Conservation (phyloP, 2,329 filamentous ascomycete species). For the Biscogniauxia mediterranea region DNA sequence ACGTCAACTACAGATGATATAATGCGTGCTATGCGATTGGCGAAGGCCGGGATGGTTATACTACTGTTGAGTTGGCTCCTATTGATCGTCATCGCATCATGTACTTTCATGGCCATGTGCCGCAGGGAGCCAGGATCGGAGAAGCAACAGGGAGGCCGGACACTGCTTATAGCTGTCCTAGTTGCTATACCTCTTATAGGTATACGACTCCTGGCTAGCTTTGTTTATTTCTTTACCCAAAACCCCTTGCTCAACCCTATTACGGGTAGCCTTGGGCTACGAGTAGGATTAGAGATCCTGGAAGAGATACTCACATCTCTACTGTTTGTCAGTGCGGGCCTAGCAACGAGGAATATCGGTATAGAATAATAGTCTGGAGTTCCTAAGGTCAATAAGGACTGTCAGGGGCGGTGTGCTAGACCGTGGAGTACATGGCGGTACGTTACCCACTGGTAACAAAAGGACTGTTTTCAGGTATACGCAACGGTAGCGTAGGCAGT, state of each 20-base stretch:
- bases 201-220: conserved; percentile 22
- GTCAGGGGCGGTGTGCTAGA: too few relatives aligned
- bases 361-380: too few relatives aligned
- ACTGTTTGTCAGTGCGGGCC: too few relatives aligned
- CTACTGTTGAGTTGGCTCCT: conserved; percentile 24
- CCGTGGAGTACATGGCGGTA: too few relatives aligned
- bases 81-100: conserved; percentile 11
- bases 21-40: conserved; percentile 6
- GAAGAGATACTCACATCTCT: too few relatives aligned
- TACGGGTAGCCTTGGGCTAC: too few relatives aligned
- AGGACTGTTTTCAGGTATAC: too few relatives aligned
- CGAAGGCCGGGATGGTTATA: conserved; percentile 21
- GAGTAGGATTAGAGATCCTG: too few relatives aligned
- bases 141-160: conserved; percentile 5
- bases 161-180: conserved; percentile 20
- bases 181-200: conserved; percentile 23
- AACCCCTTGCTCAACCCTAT: conserved; percentile 2
- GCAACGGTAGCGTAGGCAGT: too few relatives aligned
- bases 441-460: too few relatives aligned
- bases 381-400: too few relatives aligned
- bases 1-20: conserved; percentile 5
- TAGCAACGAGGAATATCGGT: too few relatives aligned
- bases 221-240: conserved; percentile 25
- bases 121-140: neutral
- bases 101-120: conserved; percentile 6